phyloP scores from a whole-genome alignment of 1,284 basidiomycete species.

The Lentinula novae-zelandiae region DNA sequence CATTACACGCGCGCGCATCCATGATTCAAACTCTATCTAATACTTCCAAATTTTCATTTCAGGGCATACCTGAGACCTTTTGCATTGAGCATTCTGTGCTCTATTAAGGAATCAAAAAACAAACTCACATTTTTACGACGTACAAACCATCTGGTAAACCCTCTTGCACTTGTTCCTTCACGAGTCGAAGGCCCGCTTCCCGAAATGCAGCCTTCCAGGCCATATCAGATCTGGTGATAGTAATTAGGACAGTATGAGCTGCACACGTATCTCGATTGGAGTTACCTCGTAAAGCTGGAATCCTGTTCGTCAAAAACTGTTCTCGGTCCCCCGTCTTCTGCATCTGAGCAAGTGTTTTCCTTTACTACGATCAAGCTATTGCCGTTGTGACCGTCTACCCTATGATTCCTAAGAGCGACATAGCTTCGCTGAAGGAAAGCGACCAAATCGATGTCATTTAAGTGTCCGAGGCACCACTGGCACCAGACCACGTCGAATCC shows the following conservation, averaged over 20 bases:
- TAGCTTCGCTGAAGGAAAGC: conserved; percentile 67
- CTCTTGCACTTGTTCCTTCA: conserved; percentile 69
- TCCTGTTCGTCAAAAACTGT: conserved; percentile 83
- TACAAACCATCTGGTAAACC: conserved; percentile 82
- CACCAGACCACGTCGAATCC: conserved; percentile 87
- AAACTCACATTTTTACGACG: conserved; percentile 75
- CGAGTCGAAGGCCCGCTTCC: conserved; percentile 62
- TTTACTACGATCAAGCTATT: conserved; percentile 79
- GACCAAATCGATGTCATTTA: conserved; percentile 75
- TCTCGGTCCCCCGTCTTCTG: conserved; percentile 45
- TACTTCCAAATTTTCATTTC: conserved; percentile 26
- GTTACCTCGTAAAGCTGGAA: conserved; percentile 81
- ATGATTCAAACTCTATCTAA: too few species aligned
- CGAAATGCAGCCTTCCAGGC: conserved; percentile 78
- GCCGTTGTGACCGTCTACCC: conserved; percentile 24
- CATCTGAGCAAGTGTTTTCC: conserved; percentile 81
- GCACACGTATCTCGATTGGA: neutral
- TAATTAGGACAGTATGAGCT: neutral
- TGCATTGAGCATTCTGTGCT: neutral
- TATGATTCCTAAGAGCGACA: conserved; percentile 44
- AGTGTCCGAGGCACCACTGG: conserved; percentile 94
- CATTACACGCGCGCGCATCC: neutral
- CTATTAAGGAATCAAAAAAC: neutral
- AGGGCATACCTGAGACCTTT: conserved; percentile 53
- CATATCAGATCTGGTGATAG: conserved; percentile 63